These are phyloP conservation scores for Umbellularia californica DNA, from an alignment of 164 flowering plant species.

Conservation along the genomic window DNA sequence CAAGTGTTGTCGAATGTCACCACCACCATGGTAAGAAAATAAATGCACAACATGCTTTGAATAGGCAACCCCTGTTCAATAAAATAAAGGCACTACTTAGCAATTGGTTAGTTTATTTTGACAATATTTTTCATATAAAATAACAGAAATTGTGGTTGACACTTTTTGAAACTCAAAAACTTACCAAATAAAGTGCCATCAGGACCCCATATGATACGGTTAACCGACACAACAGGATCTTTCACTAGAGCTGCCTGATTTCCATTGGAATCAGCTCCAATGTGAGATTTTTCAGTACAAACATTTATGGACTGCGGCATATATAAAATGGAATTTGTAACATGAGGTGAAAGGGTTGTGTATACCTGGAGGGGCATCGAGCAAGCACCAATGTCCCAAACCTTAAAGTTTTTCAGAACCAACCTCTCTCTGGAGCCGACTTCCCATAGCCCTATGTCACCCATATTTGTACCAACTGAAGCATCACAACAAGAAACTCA, in stretches of 20 bases:
- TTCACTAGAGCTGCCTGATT: constrained; percentile 51
- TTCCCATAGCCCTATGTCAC: constrained; percentile 81
- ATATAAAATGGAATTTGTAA: neutral
- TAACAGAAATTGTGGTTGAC: neutral
- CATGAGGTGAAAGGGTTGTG: neutral
- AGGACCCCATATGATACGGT: constrained; percentile 80
- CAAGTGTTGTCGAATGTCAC: constrained; percentile 60
- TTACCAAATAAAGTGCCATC: constrained; percentile 86
- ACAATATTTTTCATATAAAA: neutral
- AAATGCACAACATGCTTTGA: constrained; percentile 79
- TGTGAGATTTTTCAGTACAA: neutral
- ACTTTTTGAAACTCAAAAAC: constrained; percentile 5
- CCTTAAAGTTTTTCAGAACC: constrained; percentile 58
- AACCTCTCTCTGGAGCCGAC: constrained; percentile 59
- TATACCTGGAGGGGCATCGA: constrained; percentile 64
- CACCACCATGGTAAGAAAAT: constrained; percentile 64
- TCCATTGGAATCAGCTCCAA: neutral
- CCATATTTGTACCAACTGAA: constrained; percentile 80
- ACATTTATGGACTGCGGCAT: neutral
- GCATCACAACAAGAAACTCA: constrained; percentile 12
- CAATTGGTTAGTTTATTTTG: neutral
- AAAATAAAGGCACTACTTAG: neutral
- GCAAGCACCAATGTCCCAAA: constrained; percentile 68
- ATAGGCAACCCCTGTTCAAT: constrained; percentile 71
- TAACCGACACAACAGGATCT: constrained; percentile 68